A percentile compares a stretch with the other conserved stretches of the same genome.
Conservation (phyloP, 1,284 basidiomycete genomes). For the Irpex rosettiformis region DNA sequence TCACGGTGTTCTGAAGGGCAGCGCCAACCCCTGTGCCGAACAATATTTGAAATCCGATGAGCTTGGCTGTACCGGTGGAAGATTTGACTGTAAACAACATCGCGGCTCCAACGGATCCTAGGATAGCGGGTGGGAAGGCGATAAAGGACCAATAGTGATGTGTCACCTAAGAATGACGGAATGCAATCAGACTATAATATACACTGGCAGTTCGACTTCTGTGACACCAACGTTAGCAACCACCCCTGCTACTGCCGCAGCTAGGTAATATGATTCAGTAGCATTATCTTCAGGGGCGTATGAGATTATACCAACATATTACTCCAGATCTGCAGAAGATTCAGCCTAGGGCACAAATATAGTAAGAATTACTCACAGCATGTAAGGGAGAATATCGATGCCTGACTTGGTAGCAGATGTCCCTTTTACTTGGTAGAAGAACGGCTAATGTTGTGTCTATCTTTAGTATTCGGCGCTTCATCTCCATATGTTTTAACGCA, state of each 20-base stretch:
- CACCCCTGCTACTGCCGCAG: not conserved
- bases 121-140: not conserved
- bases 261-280: not conserved
- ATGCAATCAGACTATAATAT: not conserved
- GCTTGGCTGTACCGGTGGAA: not conserved
- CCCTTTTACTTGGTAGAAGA: not conserved
- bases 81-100: not conserved
- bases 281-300: not conserved
- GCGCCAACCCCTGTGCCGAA: not conserved
- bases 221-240: not conserved
- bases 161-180: not conserved
- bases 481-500: not conserved
- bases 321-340: not conserved
- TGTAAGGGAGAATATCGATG: not conserved
- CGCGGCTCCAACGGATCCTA: not conserved
- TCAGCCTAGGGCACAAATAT: not conserved
- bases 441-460: not conserved
- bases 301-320: not conserved
- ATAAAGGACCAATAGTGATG: not conserved
- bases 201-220: not conserved
- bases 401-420: not conserved
- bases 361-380: not conserved
- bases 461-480: too few species aligned
- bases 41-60: not conserved
- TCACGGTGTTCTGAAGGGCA: not conserved